Evolutionary conservation across 352 stramenopile genomes (phyloP).

Genomic region (Pelagophyceae sp.): DNA sequence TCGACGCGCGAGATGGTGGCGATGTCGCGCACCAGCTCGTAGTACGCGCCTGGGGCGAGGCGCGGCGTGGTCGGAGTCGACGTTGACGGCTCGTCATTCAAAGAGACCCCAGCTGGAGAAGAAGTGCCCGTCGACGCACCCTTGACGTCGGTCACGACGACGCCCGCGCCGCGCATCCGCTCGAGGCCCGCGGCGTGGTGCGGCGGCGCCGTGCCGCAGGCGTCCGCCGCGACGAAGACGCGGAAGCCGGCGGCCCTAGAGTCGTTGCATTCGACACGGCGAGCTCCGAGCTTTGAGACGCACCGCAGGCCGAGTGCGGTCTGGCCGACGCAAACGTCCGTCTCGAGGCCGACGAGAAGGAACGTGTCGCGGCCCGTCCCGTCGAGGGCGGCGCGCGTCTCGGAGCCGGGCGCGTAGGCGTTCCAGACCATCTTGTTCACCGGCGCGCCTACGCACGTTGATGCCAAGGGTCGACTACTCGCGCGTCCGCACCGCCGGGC

Average conservation of each 20-base stretch:
- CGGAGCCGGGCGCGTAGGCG: not conserved
- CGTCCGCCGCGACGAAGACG: not conserved
- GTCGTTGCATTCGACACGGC: too few species aligned
- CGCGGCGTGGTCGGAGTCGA: too few species aligned
- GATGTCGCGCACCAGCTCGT: not conserved
- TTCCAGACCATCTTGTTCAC: constrained; percentile 1
- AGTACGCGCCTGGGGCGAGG: not conserved
- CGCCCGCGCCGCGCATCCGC: not conserved
- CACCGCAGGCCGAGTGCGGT: not conserved
- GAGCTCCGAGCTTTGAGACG: too few species aligned
- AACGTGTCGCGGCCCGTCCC: not conserved
- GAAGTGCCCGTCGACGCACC: too few species aligned
- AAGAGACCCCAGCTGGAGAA: too few species aligned
- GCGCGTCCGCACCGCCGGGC: too few species aligned
- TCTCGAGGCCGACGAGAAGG: not conserved
- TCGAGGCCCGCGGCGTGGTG: not conserved
- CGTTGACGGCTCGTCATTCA: too few species aligned
- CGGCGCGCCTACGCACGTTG: too few species aligned
- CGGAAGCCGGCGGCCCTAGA: not conserved
- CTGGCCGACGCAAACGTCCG: not conserved
- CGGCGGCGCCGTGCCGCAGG: not conserved
- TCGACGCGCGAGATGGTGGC: not conserved
- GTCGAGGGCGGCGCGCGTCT: not conserved
- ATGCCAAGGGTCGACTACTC: too few species aligned
- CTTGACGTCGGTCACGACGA: not conserved